Conservation (phyloP, 2,329 filamentous ascomycete species). For the Microdochium nivale region DNA sequence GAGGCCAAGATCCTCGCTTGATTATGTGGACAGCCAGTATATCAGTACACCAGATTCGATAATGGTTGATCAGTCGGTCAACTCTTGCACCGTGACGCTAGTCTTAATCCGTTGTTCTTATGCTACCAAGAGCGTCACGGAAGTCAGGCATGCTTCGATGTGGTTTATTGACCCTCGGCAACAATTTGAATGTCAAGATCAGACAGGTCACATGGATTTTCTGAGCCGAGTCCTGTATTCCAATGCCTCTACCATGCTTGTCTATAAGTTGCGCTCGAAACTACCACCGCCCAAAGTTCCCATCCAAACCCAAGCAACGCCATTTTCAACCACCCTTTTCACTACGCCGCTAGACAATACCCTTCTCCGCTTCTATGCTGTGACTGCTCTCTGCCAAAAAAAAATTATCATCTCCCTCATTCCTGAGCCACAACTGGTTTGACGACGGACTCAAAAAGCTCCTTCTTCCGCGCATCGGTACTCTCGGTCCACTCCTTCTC, state of each 20-base stretch:
- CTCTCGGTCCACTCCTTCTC: constrained; percentile 19
- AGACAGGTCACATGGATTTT: no score
- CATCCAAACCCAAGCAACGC: background rate
- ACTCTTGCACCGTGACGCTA: no score
- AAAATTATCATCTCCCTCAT: constrained; percentile 4
- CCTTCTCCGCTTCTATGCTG: background rate
- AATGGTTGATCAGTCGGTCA: background rate
- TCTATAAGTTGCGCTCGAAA: constrained; percentile 1
- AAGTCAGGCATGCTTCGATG: no score
- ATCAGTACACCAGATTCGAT: background rate
- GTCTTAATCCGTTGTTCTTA: background rate
- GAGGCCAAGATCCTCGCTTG: constrained; percentile 62
- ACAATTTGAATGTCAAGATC: no score
- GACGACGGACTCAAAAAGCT: constrained; percentile 20
- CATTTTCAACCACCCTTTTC: background rate
- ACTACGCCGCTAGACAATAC: background rate
- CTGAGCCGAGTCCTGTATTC: no score
- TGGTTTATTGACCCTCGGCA: no score
- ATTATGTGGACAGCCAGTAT: constrained; percentile 17
- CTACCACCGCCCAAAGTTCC: constrained; percentile 26
- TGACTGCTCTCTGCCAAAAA: no score
- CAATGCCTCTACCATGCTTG: background rate
- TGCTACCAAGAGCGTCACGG: constrained; percentile 1
- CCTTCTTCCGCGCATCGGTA: constrained; percentile 13
- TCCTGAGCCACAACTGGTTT: constrained; percentile 23